These are phyloP conservation scores for Fusarium fracticaudum DNA, from an alignment of 2,329 filamentous ascomycete genomes.

Conservation along the genomic window DNA sequence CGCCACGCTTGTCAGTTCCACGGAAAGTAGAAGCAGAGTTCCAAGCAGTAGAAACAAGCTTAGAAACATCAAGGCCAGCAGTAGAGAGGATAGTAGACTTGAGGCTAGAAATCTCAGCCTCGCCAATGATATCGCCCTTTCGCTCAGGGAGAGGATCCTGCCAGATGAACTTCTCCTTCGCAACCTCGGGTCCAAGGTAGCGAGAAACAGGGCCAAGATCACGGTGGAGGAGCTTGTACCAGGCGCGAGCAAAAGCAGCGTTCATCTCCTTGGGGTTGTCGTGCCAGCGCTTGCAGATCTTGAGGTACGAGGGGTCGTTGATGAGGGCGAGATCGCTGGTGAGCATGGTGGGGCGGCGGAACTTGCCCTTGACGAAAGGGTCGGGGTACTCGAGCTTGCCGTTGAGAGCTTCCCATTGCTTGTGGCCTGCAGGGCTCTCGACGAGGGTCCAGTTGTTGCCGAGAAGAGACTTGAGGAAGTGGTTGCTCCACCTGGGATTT, in stretches of 20 bases:
- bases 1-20: conserved; percentile 81
- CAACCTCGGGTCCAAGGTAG: conserved; percentile 80
- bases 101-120: conserved; percentile 69
- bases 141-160: conserved; percentile 75
- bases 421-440: conserved; percentile 75
- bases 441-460: conserved; percentile 80
- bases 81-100: conserved; percentile 74
- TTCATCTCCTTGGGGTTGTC: conserved; percentile 74
- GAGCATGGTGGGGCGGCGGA: conserved; percentile 80
- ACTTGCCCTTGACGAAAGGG: conserved; percentile 74
- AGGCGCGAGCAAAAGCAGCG: conserved; percentile 76
- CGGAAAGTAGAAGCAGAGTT: conserved; percentile 78
- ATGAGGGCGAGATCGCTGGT: conserved; percentile 79
- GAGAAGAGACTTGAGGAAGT: conserved; percentile 80
- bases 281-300: conserved; percentile 77
- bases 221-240: conserved; percentile 87
- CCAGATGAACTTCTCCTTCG: conserved; percentile 75
- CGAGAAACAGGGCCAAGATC: conserved; percentile 77
- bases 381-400: conserved; percentile 74
- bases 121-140: conserved; percentile 67
- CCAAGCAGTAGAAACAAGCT: conserved; percentile 74
- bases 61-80: conserved; percentile 64
- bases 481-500: conserved; percentile 69
- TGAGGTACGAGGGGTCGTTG: conserved; percentile 76
- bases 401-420: conserved; percentile 82